Percentiles rank a stretch among this genome's conserved stretches.
Evolutionary conservation across 306 rosid species (phyloP).

Genomic region (Sicyos edulis): DNA sequence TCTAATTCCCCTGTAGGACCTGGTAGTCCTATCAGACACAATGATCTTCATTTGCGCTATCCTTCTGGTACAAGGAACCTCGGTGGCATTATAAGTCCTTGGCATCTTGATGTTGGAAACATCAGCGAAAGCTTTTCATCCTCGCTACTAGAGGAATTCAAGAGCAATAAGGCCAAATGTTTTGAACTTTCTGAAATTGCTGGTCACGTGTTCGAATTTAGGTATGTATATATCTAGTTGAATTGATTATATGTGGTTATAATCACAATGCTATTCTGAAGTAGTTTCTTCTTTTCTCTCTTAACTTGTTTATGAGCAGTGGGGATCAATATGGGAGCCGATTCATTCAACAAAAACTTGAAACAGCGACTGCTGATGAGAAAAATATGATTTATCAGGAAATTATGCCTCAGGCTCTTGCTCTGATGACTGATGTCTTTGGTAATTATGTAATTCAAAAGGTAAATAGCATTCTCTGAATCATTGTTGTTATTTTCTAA

Average conservation of each 20-base stretch:
- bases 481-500: not conserved
- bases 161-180: slow-evolving; percentile 76
- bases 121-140: slow-evolving; percentile 66
- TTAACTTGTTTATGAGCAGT: slow-evolving; percentile 34
- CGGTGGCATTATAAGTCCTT: slow-evolving; percentile 63
- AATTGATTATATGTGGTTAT: slow-evolving; percentile 12
- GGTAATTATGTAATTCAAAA: slow-evolving; percentile 96
- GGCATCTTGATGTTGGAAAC: slow-evolving; percentile 69
- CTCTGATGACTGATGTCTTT: slow-evolving; percentile 90
- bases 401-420: slow-evolving; percentile 93
- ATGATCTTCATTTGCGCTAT: slow-evolving; percentile 61
- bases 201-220: slow-evolving; percentile 68
- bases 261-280: slow-evolving; percentile 19
- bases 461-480: slow-evolving; percentile 37
- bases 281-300: slow-evolving; percentile 11
- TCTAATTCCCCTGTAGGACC: slow-evolving; percentile 77
- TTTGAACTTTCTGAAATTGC: slow-evolving; percentile 79
- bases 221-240: slow-evolving; percentile 33
- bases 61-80: slow-evolving; percentile 83
- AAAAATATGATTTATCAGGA: slow-evolving; percentile 91
- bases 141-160: slow-evolving; percentile 79
- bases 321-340: slow-evolving; percentile 93
- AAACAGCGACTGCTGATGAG: slow-evolving; percentile 66
- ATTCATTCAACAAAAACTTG: slow-evolving; percentile 90
- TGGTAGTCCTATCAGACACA: slow-evolving; percentile 84